These are phyloP conservation scores for Russula earlei DNA, from an alignment of 768 basidiomycete species.

Conservation along the genomic window DNA sequence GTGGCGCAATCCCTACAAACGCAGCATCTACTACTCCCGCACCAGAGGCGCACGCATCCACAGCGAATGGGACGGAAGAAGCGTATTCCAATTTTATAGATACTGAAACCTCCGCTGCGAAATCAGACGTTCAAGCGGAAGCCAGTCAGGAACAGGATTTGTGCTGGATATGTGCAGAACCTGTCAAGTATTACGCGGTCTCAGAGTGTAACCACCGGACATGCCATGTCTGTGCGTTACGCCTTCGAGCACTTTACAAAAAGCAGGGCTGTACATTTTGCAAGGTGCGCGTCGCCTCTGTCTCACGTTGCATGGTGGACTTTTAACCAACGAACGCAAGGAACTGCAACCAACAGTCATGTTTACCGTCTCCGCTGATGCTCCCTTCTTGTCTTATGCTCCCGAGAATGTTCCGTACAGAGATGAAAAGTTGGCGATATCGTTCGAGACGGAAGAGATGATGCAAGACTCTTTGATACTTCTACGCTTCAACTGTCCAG, in stretches of 20 bases:
- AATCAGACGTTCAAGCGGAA: not conserved
- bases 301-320: not conserved
- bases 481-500: slow-evolving; percentile 91
- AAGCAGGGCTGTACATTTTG: slow-evolving; percentile 92
- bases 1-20: not conserved
- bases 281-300: slow-evolving; percentile 48
- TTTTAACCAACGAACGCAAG: slow-evolving; percentile 30
- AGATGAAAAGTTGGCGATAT: slow-evolving; percentile 65
- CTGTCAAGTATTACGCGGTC: slow-evolving; percentile 81
- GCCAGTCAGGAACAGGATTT: slow-evolving; percentile 24
- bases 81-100: not conserved
- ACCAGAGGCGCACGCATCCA: not conserved
- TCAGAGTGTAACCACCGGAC: slow-evolving; percentile 91
- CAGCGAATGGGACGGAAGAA: not conserved
- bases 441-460: slow-evolving; percentile 85
- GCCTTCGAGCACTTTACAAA: slow-evolving; percentile 88
- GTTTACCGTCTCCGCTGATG: slow-evolving; percentile 60
- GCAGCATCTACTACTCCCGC: not conserved
- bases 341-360: slow-evolving; percentile 66
- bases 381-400: slow-evolving; percentile 48
- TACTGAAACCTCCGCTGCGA: not conserved
- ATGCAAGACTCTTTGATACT: slow-evolving; percentile 91
- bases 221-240: slow-evolving; percentile 87
- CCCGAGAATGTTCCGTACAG: slow-evolving; percentile 50
- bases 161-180: slow-evolving; percentile 95